A percentile compares a stretch with the other conserved stretches of the same genome.
Evolutionary conservation across 106 monocot species (phyloP).

Genomic region (Dendrobium nobile): DNA sequence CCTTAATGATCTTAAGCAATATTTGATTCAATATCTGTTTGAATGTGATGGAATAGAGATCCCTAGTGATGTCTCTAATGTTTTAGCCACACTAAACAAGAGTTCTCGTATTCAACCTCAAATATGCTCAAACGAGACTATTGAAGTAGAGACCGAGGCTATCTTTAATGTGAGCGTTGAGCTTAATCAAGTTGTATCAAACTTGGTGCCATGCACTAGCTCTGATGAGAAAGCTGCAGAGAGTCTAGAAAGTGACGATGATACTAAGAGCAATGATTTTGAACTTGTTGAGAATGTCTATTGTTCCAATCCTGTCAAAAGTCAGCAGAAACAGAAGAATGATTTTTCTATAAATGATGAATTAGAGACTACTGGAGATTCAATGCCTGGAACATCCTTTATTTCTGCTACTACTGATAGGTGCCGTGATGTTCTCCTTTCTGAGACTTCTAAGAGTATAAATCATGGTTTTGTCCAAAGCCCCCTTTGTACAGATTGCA

Average conservation of each 20-base stretch:
- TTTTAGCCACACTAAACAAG: constrained; percentile 42
- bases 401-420: not conserved
- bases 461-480: not conserved
- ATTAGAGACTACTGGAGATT: constrained; percentile 35
- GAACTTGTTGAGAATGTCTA: constrained; percentile 28
- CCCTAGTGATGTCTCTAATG: constrained; percentile 23
- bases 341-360: constrained; percentile 21
- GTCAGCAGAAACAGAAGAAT: not conserved
- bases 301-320: constrained; percentile 16
- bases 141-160: constrained; percentile 50
- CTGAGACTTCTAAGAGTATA: not conserved
- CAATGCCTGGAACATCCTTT: constrained; percentile 4
- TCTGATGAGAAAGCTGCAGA: constrained; percentile 7
- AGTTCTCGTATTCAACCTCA: constrained; percentile 9
- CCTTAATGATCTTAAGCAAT: constrained; percentile 34
- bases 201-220: constrained; percentile 13
- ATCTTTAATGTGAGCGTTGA: constrained; percentile 53
- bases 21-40: constrained; percentile 67
- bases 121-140: constrained; percentile 20
- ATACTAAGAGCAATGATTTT: constrained; percentile 42
- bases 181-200: constrained; percentile 32
- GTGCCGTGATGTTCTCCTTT: not conserved
- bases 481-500: not conserved
- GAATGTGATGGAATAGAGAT: constrained; percentile 46
- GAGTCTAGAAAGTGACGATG: constrained; percentile 14